Base-by-base conservation (phyloP, 1,139 yeast genomes). In the Candida sanyaensis region DNA sequence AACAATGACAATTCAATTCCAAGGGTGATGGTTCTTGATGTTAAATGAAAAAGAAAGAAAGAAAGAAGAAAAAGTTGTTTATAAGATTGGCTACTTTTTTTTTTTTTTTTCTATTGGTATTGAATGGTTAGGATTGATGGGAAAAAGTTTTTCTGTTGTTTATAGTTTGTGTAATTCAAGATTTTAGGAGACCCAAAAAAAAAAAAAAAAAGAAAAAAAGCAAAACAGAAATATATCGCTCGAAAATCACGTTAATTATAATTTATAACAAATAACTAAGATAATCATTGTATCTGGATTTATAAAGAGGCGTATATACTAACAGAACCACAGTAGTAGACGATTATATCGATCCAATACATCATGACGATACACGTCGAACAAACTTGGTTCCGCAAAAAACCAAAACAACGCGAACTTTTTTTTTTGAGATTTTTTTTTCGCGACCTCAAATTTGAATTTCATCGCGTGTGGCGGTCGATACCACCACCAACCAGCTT, bases 351-450 rank as follows among this genome's bases (percentile, higher is more conserved):
- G 9, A 6, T 26, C 28, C 9, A 6, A 6, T 26, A 6, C 28
- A 36, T 34, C 24, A 10, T n/a, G 21, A 21, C 4, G 5, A 40
- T 30, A 41, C 43, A 41, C 43, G 43, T 31, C 36, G 29, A 26
- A 5, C 11, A 10, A 40, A 17, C 21, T 23, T 21, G 11, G 7
- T 17, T 6, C 10, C 6, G 21, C 33, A 11, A 47, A n/a, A n/a
- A 47, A 43, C 37, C 42, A 41, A 50, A 50, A 50, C 53, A 50
- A 50, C 53, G 51, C 53, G 53, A 45, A 47, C 26, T 32, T 32
- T 8, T 32, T 32, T 32, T 32, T n/a, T n/a, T n/a, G n/a, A n/a
- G n/a, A n/a, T n/a, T n/a, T n/a, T n/a, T 13, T 6, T n/a, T 13
- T 32, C 17, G 38, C 26, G 27, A 33, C 26, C 8, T 13, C 13